These are phyloP conservation scores for Auriscalpium vulgare DNA, from an alignment of 768 basidiomycete genomes.

Conservation along the genomic window DNA sequence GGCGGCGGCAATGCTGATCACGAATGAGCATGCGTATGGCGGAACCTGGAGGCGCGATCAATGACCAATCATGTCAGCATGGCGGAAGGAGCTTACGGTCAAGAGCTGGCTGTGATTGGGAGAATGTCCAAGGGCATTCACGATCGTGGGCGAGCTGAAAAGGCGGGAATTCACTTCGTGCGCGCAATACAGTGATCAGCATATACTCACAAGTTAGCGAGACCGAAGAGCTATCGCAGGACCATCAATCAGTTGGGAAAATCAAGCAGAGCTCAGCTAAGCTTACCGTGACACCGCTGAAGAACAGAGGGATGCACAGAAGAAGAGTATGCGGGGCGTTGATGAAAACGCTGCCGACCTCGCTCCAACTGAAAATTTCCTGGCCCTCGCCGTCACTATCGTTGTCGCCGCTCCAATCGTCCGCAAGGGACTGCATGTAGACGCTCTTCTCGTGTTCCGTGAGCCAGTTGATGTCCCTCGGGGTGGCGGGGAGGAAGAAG, in stretches of 20 bases:
- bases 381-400: slow-evolving; percentile 29
- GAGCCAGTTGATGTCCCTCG: slow-evolving; percentile 42
- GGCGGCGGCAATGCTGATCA: slow-evolving; percentile 11
- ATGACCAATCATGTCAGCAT: background rate
- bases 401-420: slow-evolving; percentile 24
- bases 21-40: slow-evolving; percentile 23
- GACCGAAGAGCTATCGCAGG: slow-evolving; percentile 16
- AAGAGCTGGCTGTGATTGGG: slow-evolving; percentile 23
- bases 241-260: background rate
- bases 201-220: slow-evolving; percentile 19
- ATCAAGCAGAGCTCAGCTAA: background rate
- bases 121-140: slow-evolving; percentile 22
- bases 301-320: slow-evolving; percentile 42
- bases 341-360: slow-evolving; percentile 40
- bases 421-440: slow-evolving; percentile 29
- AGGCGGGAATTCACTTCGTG: background rate
- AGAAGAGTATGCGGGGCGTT: slow-evolving; percentile 47
- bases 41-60: slow-evolving; percentile 16
- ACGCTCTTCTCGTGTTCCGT: slow-evolving; percentile 36
- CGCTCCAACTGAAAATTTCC: slow-evolving; percentile 49
- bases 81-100: slow-evolving; percentile 4
- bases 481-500: slow-evolving; percentile 39
- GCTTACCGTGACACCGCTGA: slow-evolving; percentile 43
- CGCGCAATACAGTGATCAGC: background rate
- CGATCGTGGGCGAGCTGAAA: slow-evolving; percentile 21